Evolutionary conservation across 441 rosid species (phyloP), one percentile per base, ranked within the genome.

Genomic region (Lagerstroemia fauriei): DNA sequence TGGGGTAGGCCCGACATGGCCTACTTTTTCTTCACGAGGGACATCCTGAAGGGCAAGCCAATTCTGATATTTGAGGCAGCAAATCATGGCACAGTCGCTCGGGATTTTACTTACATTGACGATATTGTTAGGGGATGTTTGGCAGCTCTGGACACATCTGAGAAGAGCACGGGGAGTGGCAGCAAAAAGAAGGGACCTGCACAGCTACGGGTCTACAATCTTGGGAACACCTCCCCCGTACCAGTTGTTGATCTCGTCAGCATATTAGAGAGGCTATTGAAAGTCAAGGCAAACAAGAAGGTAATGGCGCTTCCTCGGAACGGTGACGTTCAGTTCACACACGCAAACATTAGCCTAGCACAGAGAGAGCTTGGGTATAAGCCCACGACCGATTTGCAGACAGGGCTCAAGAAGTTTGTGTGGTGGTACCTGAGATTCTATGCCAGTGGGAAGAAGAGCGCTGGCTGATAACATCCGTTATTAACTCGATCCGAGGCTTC

Each of bases 1-100:
- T 96, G 99, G 99, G 99, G 99, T 34, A 92, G 99, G 78, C 99
- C 99, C 10, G 99, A 96, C 88, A 96, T 95, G 99, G 98, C 99
- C 6, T 96, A 96, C 88, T 96, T 95, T 92, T 96, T 96, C 87
- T 96, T 96, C 88, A 95, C 99, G 0, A 95, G 84, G 82, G 97
- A 95, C 84, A 92, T 96, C 17, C 82, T 96, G 85, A 92, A 92
- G 79, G 95, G 99, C 53, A 96, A 96, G 88, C 77, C 90, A 20
- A 95, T 96, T 8, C 81, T 97, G 0, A 89, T 96, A 13, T 96
- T 95, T 78, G 99, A 95, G 85, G 92, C 91, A 0, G 87, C 94
- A 34, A 87, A 91, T 85, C 97, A 91, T 61, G 95, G 96, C 12
- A 89, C 95, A 0, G 99, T 96, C 77, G 98, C 99, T 57, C 88